Conservation (phyloP, 2,329 filamentous ascomycete genomes). For the Blastomyces silverae region DNA sequence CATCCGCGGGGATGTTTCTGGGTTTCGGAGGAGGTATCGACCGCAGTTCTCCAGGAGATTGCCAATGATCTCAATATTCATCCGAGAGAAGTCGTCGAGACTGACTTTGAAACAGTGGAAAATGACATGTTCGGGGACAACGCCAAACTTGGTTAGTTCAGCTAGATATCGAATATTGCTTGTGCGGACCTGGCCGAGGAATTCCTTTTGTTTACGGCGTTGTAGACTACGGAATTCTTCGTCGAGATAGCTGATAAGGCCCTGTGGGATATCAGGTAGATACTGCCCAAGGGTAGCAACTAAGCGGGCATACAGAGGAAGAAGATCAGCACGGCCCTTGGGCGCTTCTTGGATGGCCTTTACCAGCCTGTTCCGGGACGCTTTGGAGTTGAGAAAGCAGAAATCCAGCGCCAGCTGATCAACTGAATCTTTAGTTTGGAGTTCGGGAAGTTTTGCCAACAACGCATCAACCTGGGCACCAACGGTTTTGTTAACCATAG, state of each 20-base stretch:
- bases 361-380: constrained; percentile 85
- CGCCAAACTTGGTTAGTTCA: constrained; percentile 94
- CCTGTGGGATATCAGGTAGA: constrained; percentile 89
- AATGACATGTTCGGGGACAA: constrained; percentile 96
- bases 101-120: constrained; percentile 98
- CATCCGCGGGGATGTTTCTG: constrained; percentile 91
- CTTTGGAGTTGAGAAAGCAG: constrained; percentile 97
- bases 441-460: constrained; percentile 76
- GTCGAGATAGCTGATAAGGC: constrained; percentile 84
- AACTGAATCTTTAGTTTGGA: constrained; percentile 84
- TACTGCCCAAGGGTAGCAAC: constrained; percentile 90
- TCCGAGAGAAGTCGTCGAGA: constrained; percentile 92
- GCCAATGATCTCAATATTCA: constrained; percentile 99
- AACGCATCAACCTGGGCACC: constrained; percentile 93
- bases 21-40: constrained; percentile 83
- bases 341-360: constrained; percentile 92
- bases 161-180: constrained; percentile 96
- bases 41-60: constrained; percentile 95
- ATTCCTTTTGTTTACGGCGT: constrained; percentile 94
- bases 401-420: constrained; percentile 94
- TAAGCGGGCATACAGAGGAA: constrained; percentile 86
- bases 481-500: constrained; percentile 95
- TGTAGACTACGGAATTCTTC: constrained; percentile 96
- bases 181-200: constrained; percentile 85
- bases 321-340: constrained; percentile 82